Base-by-base conservation (phyloP, 2,329 filamentous ascomycete species). In the Pezizomycotina sp. region DNA sequence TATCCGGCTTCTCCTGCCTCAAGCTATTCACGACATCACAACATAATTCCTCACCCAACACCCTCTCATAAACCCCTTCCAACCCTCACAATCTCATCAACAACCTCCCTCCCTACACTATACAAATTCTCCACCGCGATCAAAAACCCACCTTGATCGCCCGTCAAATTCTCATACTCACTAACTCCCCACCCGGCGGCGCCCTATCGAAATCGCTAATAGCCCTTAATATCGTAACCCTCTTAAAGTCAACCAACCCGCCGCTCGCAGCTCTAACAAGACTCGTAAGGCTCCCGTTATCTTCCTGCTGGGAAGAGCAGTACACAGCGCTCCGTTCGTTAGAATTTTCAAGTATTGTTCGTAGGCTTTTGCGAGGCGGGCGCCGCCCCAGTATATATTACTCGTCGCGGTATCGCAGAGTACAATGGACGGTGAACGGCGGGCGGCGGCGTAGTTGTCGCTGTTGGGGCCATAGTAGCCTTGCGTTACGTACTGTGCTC, bases 311-410 rank as follows among this genome's bases (percentile, higher is more conserved):
- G 1, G 67, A 76, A 56, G 74, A 69, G 58, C 76, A 80, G 57
- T 80, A 80, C 4, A 63, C 55, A 1, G 71, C 74, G 0, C 65
- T 69, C 74, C 74, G 50, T 79, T 79, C 2, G 76, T 81, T 58
- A 72, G 68, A 0, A 76, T 49, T 0, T 48, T 56, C 3, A 71
- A 74, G 13, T 68, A 74, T 43, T 74, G 71, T 48, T 71, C 71
- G 51, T 81, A 80, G 0, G 69, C 66, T 29, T 69, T 63, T 7
- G 66, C 62, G 3, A 81, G 64, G 13, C 70, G 53, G 0, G 54
- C 59, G 5, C 77, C 77, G n/a, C 66, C 69, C 56, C 66, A 82
- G 58, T 79, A 82, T 8, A 78, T 74, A 50, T 82, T 75, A 27
- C 69, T 74, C 1, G 77, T 80, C 0, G 71, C 71, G 4, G 66